A percentile compares a stretch with the other conserved stretches of the same genome.
Conservation (phyloP, 768 basidiomycete genomes). For the Serendipita indica region DNA sequence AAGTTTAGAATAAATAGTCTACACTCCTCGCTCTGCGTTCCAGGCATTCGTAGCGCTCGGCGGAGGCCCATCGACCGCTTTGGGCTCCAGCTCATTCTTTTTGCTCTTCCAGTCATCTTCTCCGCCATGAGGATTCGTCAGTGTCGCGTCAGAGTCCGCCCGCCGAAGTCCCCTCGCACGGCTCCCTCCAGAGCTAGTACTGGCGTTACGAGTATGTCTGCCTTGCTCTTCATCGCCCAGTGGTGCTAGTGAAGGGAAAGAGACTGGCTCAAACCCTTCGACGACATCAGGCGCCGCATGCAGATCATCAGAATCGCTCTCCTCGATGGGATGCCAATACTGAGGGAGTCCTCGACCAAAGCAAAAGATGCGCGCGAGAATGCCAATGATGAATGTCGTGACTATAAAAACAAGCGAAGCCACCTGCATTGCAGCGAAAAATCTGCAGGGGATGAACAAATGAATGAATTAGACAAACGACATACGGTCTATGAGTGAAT, state of each 20-base stretch:
- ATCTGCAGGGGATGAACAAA: conserved; percentile 52
- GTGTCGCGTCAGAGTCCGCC: background rate
- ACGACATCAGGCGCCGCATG: background rate
- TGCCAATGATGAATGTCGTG: conserved; percentile 41
- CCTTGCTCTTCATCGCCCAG: background rate
- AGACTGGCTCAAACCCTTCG: background rate
- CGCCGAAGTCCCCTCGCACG: background rate
- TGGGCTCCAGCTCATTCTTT: background rate
- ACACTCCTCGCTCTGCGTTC: background rate
- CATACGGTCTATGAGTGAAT: background rate
- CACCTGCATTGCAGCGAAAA: conserved; percentile 50
- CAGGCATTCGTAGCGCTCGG: background rate
- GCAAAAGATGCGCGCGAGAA: conserved; percentile 48
- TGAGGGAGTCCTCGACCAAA: conserved; percentile 60
- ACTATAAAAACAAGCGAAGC: conserved; percentile 44
- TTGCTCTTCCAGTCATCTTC: background rate
- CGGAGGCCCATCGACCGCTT: background rate
- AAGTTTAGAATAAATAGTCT: background rate
- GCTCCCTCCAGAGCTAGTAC: background rate
- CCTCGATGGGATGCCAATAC: conserved; percentile 22
- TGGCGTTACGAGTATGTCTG: too few relatives aligned
- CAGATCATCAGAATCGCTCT: background rate
- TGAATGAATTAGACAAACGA: conserved; percentile 44
- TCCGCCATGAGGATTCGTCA: background rate
- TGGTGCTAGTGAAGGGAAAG: background rate